Evolutionary conservation across 768 basidiomycete genomes (phyloP).

Genomic region (Phylloporus sp.): DNA sequence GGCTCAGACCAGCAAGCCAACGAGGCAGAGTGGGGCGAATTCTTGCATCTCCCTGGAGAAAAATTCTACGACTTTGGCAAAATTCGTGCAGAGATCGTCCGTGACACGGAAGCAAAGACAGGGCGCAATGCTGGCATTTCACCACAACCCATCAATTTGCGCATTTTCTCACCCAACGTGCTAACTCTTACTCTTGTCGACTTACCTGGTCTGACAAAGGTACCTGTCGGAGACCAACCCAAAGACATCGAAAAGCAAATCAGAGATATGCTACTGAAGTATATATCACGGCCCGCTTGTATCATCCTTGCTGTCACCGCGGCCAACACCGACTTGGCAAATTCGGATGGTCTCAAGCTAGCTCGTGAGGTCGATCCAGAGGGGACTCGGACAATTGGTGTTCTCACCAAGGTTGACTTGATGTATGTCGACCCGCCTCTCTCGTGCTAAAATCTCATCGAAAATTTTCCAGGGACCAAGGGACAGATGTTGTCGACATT

Average conservation of each 20-base stretch:
- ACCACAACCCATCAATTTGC: conserved; percentile 93
- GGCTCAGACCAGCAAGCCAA: conserved; percentile 74
- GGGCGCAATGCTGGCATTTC: conserved; percentile 98
- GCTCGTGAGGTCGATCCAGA: conserved; percentile 97
- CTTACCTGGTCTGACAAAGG: conserved; percentile 91
- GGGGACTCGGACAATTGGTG: conserved; percentile 95
- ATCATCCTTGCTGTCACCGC: conserved; percentile 95
- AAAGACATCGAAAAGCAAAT: conserved; percentile 98
- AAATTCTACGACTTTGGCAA: conserved; percentile 98
- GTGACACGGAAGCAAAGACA: conserved; percentile 97
- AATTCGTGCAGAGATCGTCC: conserved; percentile 93
- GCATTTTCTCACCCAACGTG: conserved; percentile 96
- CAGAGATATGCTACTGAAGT: conserved; percentile 92
- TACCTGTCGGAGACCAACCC: conserved; percentile 94
- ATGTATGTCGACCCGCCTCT: conserved; percentile 59
- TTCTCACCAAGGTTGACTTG: conserved; percentile 95
- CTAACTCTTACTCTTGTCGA: conserved; percentile 97
- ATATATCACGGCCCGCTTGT: conserved; percentile 91
- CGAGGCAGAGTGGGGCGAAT: conserved; percentile 97
- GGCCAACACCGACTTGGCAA: conserved; percentile 95
- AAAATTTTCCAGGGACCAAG: conserved; percentile 72
- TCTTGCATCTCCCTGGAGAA: conserved; percentile 91
- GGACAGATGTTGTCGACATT: conserved; percentile 98
- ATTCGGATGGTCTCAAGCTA: conserved; percentile 95
- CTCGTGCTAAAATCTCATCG: conserved; percentile 3